Evolutionary conservation across 1,284 basidiomycete species (phyloP), one percentile per base, ranked within the genome.

Genomic region (Megacollybia platyphylla): DNA sequence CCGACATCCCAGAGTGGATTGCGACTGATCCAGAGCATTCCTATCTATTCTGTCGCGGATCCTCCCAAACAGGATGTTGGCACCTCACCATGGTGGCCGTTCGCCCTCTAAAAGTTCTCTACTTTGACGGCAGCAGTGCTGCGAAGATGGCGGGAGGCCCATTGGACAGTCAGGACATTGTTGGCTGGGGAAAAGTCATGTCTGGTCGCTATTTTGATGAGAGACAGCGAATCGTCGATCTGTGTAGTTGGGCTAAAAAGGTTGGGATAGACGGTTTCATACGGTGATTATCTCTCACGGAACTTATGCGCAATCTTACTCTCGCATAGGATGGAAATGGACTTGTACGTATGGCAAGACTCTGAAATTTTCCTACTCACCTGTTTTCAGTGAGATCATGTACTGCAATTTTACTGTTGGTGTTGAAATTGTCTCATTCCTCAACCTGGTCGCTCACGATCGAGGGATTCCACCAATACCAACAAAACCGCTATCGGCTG

Each of bases 11-110:
- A 2, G 65, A 70, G 7, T 70, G 67, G 65, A 47, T 56, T 5
- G 59, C 67, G 1, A 60, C 58, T 9, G 67, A 70, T 49, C 60
- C 65, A 11, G 69, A 70, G 46, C 65, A 70, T 51, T 62, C 67
- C 0, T 51, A 55, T 20, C 3, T 59, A n/a, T 68, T 65, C 44
- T 66, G 63, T 43, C 18, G 47, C 2, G 47, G 41, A 6, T 24
- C n/a, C 11, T 8, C 11, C 3, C 39, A 31, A 1, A 7, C 39
- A 24, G 60, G 52, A 15, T 64, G 63, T 39, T 64, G 63, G 62
- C 57, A 62, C 34, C 52, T 65, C 27, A 66, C 63, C 1, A 51
- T 67, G 5, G 53, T 57, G 11, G 49, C 62, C 5, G 58, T 54
- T 6, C 55, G 64, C 2, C 52, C 63, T 0, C 55, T 71, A 7